Base-by-base conservation (phyloP, 805 yeast genomes). In the Zygosaccharomyces lentus region DNA sequence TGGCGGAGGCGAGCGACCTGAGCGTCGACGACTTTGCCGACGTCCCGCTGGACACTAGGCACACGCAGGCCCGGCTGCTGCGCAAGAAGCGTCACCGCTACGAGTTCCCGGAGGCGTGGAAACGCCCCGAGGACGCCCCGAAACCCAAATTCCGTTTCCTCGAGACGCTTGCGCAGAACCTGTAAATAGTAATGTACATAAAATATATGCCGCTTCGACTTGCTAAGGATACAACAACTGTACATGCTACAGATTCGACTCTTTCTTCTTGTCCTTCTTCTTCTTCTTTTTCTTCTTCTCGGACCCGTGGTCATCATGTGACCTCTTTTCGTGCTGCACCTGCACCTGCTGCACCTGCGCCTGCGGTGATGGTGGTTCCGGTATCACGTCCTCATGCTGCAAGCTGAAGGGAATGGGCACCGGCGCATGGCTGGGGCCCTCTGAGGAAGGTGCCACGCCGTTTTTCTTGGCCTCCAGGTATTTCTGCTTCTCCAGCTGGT, bases 31-130 rank as follows among this genome's bases (percentile, higher is more conserved):
- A 76, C 48, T 86, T 87, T 55, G 73, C 74, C 35, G 95, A 87
- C 58, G 70, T 91, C 26, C 96, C 97, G 26, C 66, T 91, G 40
- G 96, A 90, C 64, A 79, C 73, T 21, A 80, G 96, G 64, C 88
- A 83, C 60, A 74, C 76, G 43, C 66, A 64, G 43, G 74, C 78
- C 12, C 78, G 72, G 58, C 58, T 69, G 21, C 65, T 73, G 53
- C 69, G 73, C 58, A 66, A 64, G 52, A 62, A 70, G 50, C 64
- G 68, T 24, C 64, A 63, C 43, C 68, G 67, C 6, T 63, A 68
- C 46, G 55, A 67, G 45, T 89, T 87, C 72, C 97, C 98, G 12
- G 80, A 80, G 52, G 78, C 72, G 41, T 91, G 98, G 98, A 70
- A 74, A 54, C 74, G 81, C 48, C 85, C 87, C 9, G 76, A 86